These are phyloP conservation scores for Pyrenophora tritici-repentis DNA, from an alignment of 2,329 filamentous ascomycete genomes.

Conservation along the genomic window DNA sequence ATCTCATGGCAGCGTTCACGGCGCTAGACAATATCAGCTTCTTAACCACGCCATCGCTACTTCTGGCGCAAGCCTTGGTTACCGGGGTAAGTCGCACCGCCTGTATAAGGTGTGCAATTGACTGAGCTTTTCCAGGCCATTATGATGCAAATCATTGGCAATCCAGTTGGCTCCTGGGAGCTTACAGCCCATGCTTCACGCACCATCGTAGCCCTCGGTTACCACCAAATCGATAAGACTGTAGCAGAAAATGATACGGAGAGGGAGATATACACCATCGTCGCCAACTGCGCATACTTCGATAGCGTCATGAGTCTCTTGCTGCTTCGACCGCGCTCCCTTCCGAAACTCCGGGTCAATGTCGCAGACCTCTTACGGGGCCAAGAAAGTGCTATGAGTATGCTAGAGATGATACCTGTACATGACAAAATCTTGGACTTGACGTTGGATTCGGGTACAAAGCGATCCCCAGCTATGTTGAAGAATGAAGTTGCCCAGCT, in stretches of 20 bases:
- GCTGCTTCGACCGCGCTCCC: constrained; percentile 35
- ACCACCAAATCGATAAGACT: constrained; percentile 28
- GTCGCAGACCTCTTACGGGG: constrained; percentile 32
- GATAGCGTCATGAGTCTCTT: constrained; percentile 40
- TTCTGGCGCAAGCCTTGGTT: constrained; percentile 38
- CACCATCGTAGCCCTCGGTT: constrained; percentile 38
- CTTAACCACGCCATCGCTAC: constrained; percentile 32
- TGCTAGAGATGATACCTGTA: constrained; percentile 37
- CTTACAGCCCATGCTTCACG: constrained; percentile 40
- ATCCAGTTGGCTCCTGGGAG: constrained; percentile 40
- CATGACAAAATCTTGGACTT: constrained; percentile 37
- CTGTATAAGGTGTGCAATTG: neutral
- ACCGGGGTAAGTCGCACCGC: constrained; percentile 30
- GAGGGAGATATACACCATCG: constrained; percentile 33
- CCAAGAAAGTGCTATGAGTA: constrained; percentile 29
- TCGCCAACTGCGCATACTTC: constrained; percentile 41
- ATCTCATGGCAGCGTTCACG: constrained; percentile 37
- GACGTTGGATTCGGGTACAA: constrained; percentile 23
- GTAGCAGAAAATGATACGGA: constrained; percentile 26
- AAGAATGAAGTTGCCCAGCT: constrained; percentile 30
- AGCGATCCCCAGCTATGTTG: constrained; percentile 16
- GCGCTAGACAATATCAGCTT: constrained; percentile 38
- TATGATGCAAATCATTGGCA: constrained; percentile 42
- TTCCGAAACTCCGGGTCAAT: constrained; percentile 34
- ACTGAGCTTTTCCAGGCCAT: constrained; percentile 26